These are phyloP conservation scores for Neurospora sp. DNA, from an alignment of 495 filamentous ascomycete species.

Conservation along the genomic window DNA sequence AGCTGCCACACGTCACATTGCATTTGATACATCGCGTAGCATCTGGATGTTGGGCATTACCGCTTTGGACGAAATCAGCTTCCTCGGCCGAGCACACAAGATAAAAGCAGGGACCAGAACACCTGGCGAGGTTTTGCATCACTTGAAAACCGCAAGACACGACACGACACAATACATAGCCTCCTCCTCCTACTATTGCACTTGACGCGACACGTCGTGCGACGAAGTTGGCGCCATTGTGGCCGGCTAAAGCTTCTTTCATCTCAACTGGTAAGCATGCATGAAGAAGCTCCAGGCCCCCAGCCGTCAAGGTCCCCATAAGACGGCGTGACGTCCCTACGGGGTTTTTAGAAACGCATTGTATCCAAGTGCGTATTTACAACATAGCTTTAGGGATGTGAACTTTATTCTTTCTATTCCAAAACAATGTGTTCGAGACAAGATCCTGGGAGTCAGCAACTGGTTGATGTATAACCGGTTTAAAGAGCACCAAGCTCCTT, in stretches of 20 bases:
- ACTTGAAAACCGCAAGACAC: not conserved
- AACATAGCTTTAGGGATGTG: not conserved
- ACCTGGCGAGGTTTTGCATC: not conserved
- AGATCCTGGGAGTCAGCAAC: not conserved
- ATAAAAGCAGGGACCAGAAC: not conserved
- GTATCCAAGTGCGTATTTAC: not conserved
- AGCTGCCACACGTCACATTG: not conserved
- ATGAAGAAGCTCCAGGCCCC: not conserved
- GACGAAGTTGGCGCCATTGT: not conserved
- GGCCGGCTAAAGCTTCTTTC: not conserved
- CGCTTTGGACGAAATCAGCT: not conserved
- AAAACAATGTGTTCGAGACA: not conserved
- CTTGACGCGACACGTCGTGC: not conserved
- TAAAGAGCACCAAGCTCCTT: slow-evolving; percentile 93
- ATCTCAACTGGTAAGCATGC: not conserved
- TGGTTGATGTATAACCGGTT: slow-evolving; percentile 6
- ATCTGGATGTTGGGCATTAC: not conserved
- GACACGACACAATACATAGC: not conserved
- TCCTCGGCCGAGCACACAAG: not conserved
- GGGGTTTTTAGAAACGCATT: not conserved
- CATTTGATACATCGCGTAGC: not conserved
- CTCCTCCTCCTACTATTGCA: not conserved
- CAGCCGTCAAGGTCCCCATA: not conserved
- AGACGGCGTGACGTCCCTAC: not conserved
- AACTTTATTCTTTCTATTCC: not conserved